Percentiles rank a stretch among this genome's conserved stretches.
These are phyloP conservation scores for Orbilia ellipsospora DNA, from an alignment of 2,329 filamentous ascomycete species.

Conservation along the genomic window DNA sequence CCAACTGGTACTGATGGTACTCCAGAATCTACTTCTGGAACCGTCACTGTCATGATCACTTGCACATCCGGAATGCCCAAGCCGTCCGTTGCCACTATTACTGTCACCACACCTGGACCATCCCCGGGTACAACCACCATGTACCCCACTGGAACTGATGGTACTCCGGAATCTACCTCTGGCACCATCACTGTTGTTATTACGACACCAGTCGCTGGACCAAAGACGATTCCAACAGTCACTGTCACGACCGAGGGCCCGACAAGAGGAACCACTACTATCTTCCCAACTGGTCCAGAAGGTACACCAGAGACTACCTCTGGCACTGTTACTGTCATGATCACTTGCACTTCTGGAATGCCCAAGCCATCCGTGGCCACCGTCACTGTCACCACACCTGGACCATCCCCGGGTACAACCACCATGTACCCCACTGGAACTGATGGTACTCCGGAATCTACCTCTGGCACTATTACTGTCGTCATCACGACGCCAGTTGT, in stretches of 20 bases:
- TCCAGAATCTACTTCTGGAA: background rate
- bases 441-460: background rate
- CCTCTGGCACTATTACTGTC: background rate
- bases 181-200: background rate
- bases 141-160: background rate
- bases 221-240: constrained; percentile 2
- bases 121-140: no score
- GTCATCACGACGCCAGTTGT: background rate
- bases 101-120: no score
- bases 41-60: background rate
- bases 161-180: background rate
- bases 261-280: background rate
- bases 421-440: background rate
- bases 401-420: background rate
- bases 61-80: no score
- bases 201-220: background rate
- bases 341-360: background rate
- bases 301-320: background rate
- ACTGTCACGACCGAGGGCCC: background rate
- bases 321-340: constrained; percentile 2
- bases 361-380: background rate
- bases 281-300: background rate
- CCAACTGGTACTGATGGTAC: background rate
- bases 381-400: background rate
- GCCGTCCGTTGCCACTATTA: no score